Evolutionary conservation across 208 protist species (phyloP), one percentile per base, ranked within the genome.

Genomic region (Wallacemonas rigidus): DNA sequence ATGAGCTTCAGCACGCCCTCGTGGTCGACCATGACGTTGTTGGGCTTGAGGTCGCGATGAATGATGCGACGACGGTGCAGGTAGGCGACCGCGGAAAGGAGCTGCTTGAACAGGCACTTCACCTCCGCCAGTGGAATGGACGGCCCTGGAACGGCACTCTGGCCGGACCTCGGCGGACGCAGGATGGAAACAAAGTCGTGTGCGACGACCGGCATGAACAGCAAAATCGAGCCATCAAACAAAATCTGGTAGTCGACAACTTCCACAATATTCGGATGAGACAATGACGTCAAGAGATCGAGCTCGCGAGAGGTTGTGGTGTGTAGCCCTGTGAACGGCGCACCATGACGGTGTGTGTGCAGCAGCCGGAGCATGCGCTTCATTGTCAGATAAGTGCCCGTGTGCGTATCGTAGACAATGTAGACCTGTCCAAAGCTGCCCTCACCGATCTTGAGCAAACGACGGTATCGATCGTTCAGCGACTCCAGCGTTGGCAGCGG

Each of bases 11-110:
- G 76, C n/a, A 91, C 55, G 9, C 90, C 89, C 17, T 83, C 69
- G 60, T 81, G 69, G 71, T 88, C 85, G 14, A 97, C 73, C 88
- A 97, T 93, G 47, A 97, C 67, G 76, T 97, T 97, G 77, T 83
- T 93, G 7, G 90, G 84, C 80, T 97, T 97, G 14, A 97, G 68
- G 53, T 97, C 94, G 9, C 91, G 79, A 69, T 97, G 94, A 54
- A 96, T 78, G 12, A 97, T 74, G 67, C 83, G 79, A 67, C 90
- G 78, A 12, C 62, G 61, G 76, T 97, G 94, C 51, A 97, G 74
- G 75, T 97, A 95, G 7, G 83, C 76, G 47, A 97, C 60, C 3
- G 81, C 94, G 12, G 77, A 69, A 17, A 97, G 77, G 5, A 97
- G 56, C 72, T 96, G 91, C 2, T 79, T 78, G 63, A 96, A 90